Evolutionary conservation across 2,329 filamentous ascomycete genomes (phyloP), one percentile per base, ranked within the genome.

Genomic region (Leptographium galeiforme): DNA sequence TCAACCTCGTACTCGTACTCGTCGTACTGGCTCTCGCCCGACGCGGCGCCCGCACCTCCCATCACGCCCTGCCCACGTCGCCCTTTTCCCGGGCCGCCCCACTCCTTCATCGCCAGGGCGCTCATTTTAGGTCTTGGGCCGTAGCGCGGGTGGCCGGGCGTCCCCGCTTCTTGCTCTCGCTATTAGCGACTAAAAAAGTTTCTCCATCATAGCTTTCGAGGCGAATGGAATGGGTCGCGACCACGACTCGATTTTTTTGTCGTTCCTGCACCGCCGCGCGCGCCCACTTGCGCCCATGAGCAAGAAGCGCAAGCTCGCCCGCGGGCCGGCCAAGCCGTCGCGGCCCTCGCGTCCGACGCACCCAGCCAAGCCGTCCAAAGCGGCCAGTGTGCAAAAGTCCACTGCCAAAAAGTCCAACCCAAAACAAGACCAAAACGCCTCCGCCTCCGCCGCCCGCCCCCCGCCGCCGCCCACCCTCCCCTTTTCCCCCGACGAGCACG

Each of bases 401-500:
- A 36, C 4, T 36, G 2, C 34, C 34, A 33, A n/a, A n/a, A n/a
- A 16, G 34, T 25, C 25, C 25, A 25, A 25, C 3, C 25, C 25
- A 48, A 25, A 19, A 6, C n/a, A 53, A 48, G 6, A 13, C 34
- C 34, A 36, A 36, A 36, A 50, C 57, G 56, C 53, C 34, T 11
- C 2, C 48, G 19, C 39, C 32, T 11, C 19, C 8, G n/a, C 13
- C 32, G 11, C 18, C 30, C 39, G 18, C 33, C 44, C 57, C 47
- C 36, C 52, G 43, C 16, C 50, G 39, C 55, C 54, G 58, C 80
- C 74, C 30, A 77, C 71, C 5, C 81, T 90, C 25, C 87, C 87
- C 16, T 90, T 91, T 67, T 70, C 77, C n/a, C n/a, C n/a, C 41
- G 80, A 77, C 39, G 80, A 77, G 60, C 80, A 89, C 59, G 71